A percentile compares a stretch with the other conserved stretches of the same genome.
Conservation (phyloP, 140 eudicot species). For the Anethum foeniculum region DNA sequence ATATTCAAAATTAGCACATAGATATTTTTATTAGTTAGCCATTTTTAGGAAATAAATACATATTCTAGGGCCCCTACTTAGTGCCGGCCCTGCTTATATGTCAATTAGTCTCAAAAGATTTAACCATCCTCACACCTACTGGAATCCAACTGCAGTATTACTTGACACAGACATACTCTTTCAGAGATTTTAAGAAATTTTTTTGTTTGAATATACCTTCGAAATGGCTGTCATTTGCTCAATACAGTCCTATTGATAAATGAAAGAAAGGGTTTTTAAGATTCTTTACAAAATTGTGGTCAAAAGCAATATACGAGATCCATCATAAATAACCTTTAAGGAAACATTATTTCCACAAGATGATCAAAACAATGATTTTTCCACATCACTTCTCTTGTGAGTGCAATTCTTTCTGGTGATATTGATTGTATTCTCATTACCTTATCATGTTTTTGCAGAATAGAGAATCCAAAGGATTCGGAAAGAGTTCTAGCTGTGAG, state of each 20-base stretch:
- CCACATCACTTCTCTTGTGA: background rate
- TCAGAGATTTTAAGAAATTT: background rate
- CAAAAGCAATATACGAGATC: slow-evolving; percentile 7
- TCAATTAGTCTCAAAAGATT: background rate
- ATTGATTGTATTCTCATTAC: background rate
- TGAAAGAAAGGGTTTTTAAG: no score
- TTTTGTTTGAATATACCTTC: background rate
- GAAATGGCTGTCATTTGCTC: background rate
- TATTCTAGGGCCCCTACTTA: background rate
- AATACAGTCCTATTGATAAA: background rate
- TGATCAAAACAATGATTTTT: background rate
- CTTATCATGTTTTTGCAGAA: slow-evolving; percentile 31
- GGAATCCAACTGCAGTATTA: background rate
- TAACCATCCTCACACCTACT: background rate
- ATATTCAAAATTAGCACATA: background rate
- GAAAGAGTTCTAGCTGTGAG: slow-evolving; percentile 53
- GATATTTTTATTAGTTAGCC: background rate
- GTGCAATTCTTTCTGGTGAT: background rate
- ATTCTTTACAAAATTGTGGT: background rate
- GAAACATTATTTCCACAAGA: background rate
- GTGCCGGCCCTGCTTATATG: background rate
- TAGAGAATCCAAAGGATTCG: slow-evolving; percentile 26
- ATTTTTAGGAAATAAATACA: background rate
- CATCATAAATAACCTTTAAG: background rate
- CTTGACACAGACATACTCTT: background rate